Evolutionary conservation across 2,329 filamentous ascomycete genomes (phyloP).

Genomic region (Neonectria neomacrospora): DNA sequence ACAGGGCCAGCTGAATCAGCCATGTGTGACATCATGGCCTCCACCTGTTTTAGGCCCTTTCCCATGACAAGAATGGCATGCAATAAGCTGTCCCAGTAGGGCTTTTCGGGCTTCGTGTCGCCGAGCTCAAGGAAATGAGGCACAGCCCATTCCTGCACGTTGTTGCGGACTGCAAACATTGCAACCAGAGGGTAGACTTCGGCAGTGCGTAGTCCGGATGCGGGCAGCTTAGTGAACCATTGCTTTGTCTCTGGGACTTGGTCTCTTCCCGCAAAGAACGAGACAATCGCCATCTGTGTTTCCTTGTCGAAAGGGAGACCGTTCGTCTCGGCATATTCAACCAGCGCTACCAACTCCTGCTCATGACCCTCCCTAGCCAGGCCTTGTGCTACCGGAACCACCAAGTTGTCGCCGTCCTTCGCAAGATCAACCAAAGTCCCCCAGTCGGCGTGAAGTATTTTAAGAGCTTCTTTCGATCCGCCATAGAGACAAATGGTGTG

Average conservation of each 20-base stretch:
- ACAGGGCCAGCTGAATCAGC: slow-evolving; percentile 66
- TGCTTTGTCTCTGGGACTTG: slow-evolving; percentile 69
- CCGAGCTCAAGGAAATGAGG: slow-evolving; percentile 66
- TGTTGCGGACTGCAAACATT: slow-evolving; percentile 67
- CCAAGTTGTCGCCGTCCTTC: slow-evolving; percentile 37
- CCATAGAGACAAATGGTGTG: slow-evolving; percentile 64
- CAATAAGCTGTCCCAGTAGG: slow-evolving; percentile 77
- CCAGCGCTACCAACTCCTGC: slow-evolving; percentile 66
- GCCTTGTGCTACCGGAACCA: slow-evolving; percentile 58
- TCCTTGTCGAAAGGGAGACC: slow-evolving; percentile 57
- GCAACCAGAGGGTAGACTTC: slow-evolving; percentile 48
- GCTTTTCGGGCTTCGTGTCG: slow-evolving; percentile 59
- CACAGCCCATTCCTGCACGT: slow-evolving; percentile 71
- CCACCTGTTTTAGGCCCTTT: slow-evolving; percentile 66
- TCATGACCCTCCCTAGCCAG: slow-evolving; percentile 70
- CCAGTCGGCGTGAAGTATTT: slow-evolving; percentile 53
- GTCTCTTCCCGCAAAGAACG: slow-evolving; percentile 69
- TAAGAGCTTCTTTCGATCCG: slow-evolving; percentile 63
- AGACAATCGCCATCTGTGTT: slow-evolving; percentile 66
- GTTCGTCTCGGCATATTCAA: slow-evolving; percentile 61
- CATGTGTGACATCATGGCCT: slow-evolving; percentile 75
- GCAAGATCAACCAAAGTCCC: slow-evolving; percentile 34
- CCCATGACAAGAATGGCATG: slow-evolving; percentile 77
- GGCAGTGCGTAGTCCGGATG: slow-evolving; percentile 36
- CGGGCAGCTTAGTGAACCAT: slow-evolving; percentile 72